These are phyloP conservation scores for Eucalyptus cloeziana DNA, from an alignment of 345 rosid genomes.

Conservation along the genomic window DNA sequence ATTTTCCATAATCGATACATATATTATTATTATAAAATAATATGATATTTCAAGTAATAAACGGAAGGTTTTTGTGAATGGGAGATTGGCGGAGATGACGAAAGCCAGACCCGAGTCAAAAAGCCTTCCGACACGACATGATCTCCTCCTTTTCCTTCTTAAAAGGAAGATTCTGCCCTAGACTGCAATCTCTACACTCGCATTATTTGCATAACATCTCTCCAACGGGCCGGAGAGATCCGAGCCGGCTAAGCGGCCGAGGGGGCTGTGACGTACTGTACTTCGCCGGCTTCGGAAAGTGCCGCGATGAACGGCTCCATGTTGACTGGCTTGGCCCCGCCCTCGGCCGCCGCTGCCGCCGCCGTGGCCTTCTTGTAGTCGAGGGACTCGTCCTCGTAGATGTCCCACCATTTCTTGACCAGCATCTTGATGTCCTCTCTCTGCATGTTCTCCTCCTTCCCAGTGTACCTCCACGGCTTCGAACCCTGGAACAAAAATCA, in stretches of 20 bases:
- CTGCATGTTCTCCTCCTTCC: constrained; percentile 67
- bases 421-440: constrained; percentile 71
- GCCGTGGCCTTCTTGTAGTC: constrained; percentile 16
- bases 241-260: constrained; percentile 48
- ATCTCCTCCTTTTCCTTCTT: neutral
- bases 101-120: no score
- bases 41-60: no score
- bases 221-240: neutral
- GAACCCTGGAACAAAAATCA: constrained; percentile 33
- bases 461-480: constrained; percentile 96
- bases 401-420: constrained; percentile 73
- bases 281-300: constrained; percentile 37
- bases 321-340: constrained; percentile 2
- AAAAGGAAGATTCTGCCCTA: neutral
- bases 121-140: no score
- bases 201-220: neutral
- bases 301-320: constrained; percentile 41
- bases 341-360: neutral
- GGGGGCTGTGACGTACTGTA: constrained; percentile 49
- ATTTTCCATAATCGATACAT: no score
- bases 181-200: neutral
- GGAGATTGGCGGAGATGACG: no score
- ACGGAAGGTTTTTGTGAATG: no score
- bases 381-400: constrained; percentile 58
- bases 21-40: no score